These are phyloP conservation scores for Acmispon strigosus DNA, from an alignment of 306 rosid genomes.

Conservation along the genomic window DNA sequence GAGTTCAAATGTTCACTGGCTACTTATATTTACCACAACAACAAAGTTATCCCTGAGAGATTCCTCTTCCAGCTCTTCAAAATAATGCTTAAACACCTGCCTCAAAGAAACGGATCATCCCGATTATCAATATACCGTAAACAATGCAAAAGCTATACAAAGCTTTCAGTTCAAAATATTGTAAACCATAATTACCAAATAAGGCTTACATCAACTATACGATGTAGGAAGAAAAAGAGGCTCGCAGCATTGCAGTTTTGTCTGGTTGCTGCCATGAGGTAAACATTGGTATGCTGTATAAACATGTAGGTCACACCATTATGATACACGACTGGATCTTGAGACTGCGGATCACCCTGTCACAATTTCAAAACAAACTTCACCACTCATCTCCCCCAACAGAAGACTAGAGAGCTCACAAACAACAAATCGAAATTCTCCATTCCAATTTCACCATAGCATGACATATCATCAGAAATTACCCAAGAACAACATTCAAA, in stretches of 20 bases:
- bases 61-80: slow-evolving; percentile 94
- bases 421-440: not conserved
- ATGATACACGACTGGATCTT: slow-evolving; percentile 86
- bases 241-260: slow-evolving; percentile 99
- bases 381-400: not conserved
- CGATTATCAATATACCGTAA: not conserved
- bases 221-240: slow-evolving; percentile 84
- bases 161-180: not conserved
- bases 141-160: not conserved
- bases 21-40: slow-evolving; percentile 67
- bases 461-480: too few relatives aligned
- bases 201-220: slow-evolving; percentile 75
- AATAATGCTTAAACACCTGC: slow-evolving; percentile 96
- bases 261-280: slow-evolving; percentile 82
- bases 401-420: not conserved
- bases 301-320: slow-evolving; percentile 91
- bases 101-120: slow-evolving; percentile 11
- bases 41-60: slow-evolving; percentile 97
- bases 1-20: not conserved
- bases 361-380: slow-evolving; percentile 13
- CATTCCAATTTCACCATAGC: not conserved
- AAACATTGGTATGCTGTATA: slow-evolving; percentile 91
- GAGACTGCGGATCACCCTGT: slow-evolving; percentile 92
- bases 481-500: not conserved
- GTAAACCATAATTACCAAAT: slow-evolving; percentile 9